A percentile compares a stretch with the other conserved stretches of the same genome.
Conservation (phyloP, 2,329 filamentous ascomycete genomes). For the Penicillium sp. region DNA sequence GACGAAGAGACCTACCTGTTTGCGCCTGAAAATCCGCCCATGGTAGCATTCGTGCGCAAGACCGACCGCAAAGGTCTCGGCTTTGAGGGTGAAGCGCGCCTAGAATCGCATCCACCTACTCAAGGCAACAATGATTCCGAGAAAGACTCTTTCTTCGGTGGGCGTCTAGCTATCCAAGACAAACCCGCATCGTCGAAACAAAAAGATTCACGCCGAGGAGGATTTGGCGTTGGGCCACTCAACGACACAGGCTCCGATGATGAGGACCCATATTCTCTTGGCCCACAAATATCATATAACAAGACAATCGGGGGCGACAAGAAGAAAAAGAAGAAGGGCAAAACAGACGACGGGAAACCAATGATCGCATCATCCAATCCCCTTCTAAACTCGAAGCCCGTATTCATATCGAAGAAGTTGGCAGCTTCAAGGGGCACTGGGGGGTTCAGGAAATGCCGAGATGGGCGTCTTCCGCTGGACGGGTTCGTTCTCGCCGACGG, state of each 20-base stretch:
- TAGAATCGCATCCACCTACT: constrained; percentile 23
- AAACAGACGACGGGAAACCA: constrained; percentile 37
- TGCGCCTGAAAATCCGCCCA: constrained; percentile 75
- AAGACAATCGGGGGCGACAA: constrained; percentile 78
- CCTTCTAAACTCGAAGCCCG: constrained; percentile 64
- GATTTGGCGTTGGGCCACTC: constrained; percentile 83
- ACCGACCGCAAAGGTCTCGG: constrained; percentile 50
- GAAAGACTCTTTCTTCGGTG: constrained; percentile 39
- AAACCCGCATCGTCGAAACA: constrained; percentile 50
- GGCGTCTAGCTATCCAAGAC: constrained; percentile 30
- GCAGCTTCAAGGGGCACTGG: constrained; percentile 45
- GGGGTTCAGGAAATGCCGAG: constrained; percentile 71
- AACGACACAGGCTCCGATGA: constrained; percentile 95
- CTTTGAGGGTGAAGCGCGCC: constrained; percentile 43
- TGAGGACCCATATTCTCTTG: constrained; percentile 90
- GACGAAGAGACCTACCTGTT: constrained; percentile 68
- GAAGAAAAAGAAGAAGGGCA: constrained; percentile 68
- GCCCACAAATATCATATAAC: constrained; percentile 86
- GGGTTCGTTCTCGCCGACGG: constrained; percentile 73
- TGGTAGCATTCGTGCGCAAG: constrained; percentile 56
- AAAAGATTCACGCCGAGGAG: constrained; percentile 60
- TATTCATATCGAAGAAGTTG: constrained; percentile 72
- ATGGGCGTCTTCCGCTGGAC: constrained; percentile 75
- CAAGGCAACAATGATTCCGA: constrained; percentile 15
- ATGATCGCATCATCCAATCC: constrained; percentile 62